Conservation (phyloP, 345 rosid genomes). For the Ailanthus altissimus region DNA sequence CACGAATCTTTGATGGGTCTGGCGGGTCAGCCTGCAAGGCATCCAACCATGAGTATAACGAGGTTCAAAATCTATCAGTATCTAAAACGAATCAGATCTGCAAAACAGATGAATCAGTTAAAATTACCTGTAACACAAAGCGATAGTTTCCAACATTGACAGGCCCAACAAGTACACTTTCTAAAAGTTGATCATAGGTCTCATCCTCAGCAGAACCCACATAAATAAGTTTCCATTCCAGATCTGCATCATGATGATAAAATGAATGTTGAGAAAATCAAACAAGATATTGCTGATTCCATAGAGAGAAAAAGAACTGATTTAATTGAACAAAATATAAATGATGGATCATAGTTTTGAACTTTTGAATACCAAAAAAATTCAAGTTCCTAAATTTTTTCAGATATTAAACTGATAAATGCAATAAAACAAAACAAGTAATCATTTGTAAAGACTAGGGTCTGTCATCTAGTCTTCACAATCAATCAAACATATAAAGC, state of each 20-base stretch:
- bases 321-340: neutral
- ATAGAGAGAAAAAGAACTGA: neutral
- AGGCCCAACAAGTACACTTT: conserved; percentile 95
- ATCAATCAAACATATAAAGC: neutral
- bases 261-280: neutral
- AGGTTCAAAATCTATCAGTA: neutral
- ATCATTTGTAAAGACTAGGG: neutral
- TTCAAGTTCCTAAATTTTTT: neutral
- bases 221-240: conserved; percentile 96
- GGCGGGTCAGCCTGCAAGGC: conserved; percentile 80
- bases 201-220: conserved; percentile 98
- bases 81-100: neutral
- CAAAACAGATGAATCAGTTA: conserved; percentile 4
- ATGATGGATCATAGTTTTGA: neutral
- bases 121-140: conserved; percentile 71
- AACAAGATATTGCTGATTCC: neutral
- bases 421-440: neutral
- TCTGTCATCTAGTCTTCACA: neutral
- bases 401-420: neutral
- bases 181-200: conserved; percentile 76
- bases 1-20: conserved; percentile 80
- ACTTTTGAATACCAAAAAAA: too few relatives aligned
- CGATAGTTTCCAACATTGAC: conserved; percentile 92
- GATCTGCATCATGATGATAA: conserved; percentile 44
- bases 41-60: conserved; percentile 15